Evolutionary conservation across 2,329 filamentous ascomycete genomes (phyloP).

Genomic region (Cordyceps cicadae): DNA sequence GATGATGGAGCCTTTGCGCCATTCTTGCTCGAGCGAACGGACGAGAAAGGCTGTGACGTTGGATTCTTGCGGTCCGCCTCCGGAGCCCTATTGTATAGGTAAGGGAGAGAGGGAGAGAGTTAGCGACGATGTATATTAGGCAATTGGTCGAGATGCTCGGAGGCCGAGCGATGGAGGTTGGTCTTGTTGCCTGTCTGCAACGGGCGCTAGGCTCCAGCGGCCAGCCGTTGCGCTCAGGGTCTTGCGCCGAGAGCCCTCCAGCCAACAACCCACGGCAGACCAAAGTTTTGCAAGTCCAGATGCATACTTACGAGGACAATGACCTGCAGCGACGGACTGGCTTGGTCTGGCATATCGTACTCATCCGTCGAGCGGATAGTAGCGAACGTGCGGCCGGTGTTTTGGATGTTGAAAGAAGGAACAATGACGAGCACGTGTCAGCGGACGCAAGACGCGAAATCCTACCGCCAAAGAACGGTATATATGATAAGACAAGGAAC

Average conservation of each 20-base stretch:
- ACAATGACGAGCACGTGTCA: too few relatives aligned
- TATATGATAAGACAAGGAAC: background rate
- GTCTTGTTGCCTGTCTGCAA: background rate
- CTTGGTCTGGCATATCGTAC: conserved; percentile 20
- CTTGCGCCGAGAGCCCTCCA: background rate
- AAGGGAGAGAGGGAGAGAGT: background rate
- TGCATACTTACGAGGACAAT: conserved; percentile 61
- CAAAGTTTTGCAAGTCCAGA: background rate
- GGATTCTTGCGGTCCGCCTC: conserved; percentile 82
- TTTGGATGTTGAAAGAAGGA: background rate
- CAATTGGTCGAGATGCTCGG: background rate
- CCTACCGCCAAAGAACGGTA: background rate
- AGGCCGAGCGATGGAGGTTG: background rate
- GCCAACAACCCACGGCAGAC: background rate
- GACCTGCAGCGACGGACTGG: conserved; percentile 55
- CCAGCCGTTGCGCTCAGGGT: background rate
- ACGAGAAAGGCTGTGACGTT: conserved; percentile 87
- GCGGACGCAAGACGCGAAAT: background rate
- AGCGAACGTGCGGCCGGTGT: too few relatives aligned
- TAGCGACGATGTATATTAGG: background rate
- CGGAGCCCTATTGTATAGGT: conserved; percentile 58
- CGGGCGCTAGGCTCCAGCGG: conserved; percentile 3
- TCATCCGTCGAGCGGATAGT: background rate
- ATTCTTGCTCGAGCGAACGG: conserved; percentile 68
- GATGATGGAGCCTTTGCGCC: conserved; percentile 73